A percentile compares a stretch with the other conserved stretches of the same genome.
These are phyloP conservation scores for Uronychia binucleata DNA, from an alignment of 73 alveolate genomes.

Conservation along the genomic window DNA sequence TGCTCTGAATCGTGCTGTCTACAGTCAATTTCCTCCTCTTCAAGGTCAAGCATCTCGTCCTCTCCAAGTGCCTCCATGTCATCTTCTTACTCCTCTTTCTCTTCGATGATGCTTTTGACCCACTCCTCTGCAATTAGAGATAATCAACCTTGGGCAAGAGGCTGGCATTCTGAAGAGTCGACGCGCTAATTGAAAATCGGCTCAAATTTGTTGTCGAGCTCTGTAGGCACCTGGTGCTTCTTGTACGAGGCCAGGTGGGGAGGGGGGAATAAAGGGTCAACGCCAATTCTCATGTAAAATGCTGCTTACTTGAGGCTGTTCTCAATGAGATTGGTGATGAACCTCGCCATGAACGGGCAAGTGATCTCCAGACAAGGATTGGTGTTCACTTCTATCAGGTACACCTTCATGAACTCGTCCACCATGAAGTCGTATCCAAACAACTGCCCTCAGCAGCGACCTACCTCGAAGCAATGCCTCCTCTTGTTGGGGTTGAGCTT, in stretches of 20 bases:
- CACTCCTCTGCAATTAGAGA: conserved; percentile 17
- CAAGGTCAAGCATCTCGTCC: conserved; percentile 28
- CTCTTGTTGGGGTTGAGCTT: conserved; percentile 79
- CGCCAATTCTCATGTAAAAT: conserved; percentile 14
- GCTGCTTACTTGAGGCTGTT: not conserved
- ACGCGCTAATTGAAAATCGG: conserved; percentile 30
- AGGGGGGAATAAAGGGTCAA: conserved; percentile 53
- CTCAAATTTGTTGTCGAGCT: conserved; percentile 8
- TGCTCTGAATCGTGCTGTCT: too few relatives aligned
- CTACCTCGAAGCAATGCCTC: conserved; percentile 73
- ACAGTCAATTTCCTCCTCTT: not conserved
- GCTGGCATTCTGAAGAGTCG: conserved; percentile 48
- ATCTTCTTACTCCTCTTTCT: conserved; percentile 49
- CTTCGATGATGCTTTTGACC: conserved; percentile 41
- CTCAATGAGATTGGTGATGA: conserved; percentile 58
- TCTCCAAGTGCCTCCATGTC: conserved; percentile 43
- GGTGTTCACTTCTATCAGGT: conserved; percentile 91
- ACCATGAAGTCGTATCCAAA: conserved; percentile 95
- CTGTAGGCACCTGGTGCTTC: conserved; percentile 21
- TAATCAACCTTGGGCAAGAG: conserved; percentile 6
- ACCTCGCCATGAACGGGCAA: conserved; percentile 81
- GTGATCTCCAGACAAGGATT: conserved; percentile 93
- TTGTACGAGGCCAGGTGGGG: conserved; percentile 3
- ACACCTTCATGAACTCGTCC: conserved; percentile 79
- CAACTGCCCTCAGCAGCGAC: conserved; percentile 4